Base-by-base conservation (phyloP, 116 monocot genomes). In the Trichopus zeylanicus region DNA sequence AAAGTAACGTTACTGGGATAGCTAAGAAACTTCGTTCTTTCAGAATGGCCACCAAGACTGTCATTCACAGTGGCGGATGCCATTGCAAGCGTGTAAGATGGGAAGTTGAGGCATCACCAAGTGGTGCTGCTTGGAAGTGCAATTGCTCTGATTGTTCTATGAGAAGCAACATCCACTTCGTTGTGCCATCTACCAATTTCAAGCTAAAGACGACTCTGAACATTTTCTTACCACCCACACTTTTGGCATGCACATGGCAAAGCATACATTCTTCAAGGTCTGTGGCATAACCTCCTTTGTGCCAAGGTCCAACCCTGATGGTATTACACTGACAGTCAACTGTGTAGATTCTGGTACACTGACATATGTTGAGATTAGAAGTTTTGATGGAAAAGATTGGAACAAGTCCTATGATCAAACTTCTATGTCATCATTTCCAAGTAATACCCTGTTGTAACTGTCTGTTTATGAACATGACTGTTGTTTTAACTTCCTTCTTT, bases 281-380 rank as follows among this genome's bases (percentile, higher is more conserved):
- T 97, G 87, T 42, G 91, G 97, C 56, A 87, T 91, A 42, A 84
- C 97, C 8, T 97, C 97, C 33, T 97, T 97, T 53, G 35, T 74
- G 3, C 87, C 97, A 38, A 76, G 87, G 46, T 97, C 91, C 19
- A 97, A 90, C 35, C 91, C 86, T 9, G 91, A 97, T 57, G 91
- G 91, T 12, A 48, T 90, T 31, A 81, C 95, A 1, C 69, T 97
- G 37, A 84, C 87, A 16, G 78, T 78, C 51, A 84, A 68, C 33
- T 91, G 91, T 37, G 84, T 90, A 1, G 79, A 81, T 24, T 15
- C 69, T 27, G 84, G 91, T 25, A 97, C 87, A 10, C 48, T 97
- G 51, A 35, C 28, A 12, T 72, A 90, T 57, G 73, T 97, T 7
- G 97, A 97, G 58, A 73, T 77, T 53, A 77, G 70, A 58, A 0